Evolutionary conservation across 495 filamentous ascomycete genomes (phyloP), one percentile per base, ranked within the genome.

Genomic region (Penicillium manginii): DNA sequence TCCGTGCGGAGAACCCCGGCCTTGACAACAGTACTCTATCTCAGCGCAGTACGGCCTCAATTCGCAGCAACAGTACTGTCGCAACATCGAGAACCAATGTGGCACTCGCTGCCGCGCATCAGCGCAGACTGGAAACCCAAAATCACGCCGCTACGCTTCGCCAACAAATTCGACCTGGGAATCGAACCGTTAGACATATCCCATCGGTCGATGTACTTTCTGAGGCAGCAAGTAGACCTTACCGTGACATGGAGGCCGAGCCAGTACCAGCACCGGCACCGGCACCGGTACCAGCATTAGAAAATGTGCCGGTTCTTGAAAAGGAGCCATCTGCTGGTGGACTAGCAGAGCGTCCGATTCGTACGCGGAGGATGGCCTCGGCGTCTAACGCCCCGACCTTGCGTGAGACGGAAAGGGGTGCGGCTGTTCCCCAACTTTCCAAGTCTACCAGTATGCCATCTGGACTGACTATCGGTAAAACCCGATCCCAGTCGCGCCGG

Each of bases 141-240:
- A 82, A 74, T 42, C 78, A 79, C 52, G 80, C 80, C 0, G 78
- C 80, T 6, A 75, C 75, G 0, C 73, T 81, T 55, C 77, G 80
- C 17, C 77, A 81, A 54, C 76, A 79, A 52, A 75, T 74, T 45
- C 52, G 70, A 11, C 64, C 67, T n/a, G 66, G 72, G 6, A 58
- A 67, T 58, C 56, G 61, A 1, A 68, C 74, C 14, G 57, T 68
- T 17, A 59, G 73, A 43, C 76, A 67, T 21, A 57, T 68, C n/a
- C 61, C 73, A 7, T 67, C 63, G 7, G 59, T 75, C 15, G 58
- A 63, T n/a, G 74, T 76, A 15, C 62, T 66, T 2, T 42, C 61
- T 12, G 62, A 57, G 10, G 50, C 66, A 4, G 22, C 61, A 1
- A 40, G 60, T 2, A 54, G 59, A 43, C 46, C 62, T 9, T 46